Evolutionary conservation across 2,329 filamentous ascomycete species (phyloP), one percentile per base, ranked within the genome.

Genomic region (Thermoascus crustaceus): DNA sequence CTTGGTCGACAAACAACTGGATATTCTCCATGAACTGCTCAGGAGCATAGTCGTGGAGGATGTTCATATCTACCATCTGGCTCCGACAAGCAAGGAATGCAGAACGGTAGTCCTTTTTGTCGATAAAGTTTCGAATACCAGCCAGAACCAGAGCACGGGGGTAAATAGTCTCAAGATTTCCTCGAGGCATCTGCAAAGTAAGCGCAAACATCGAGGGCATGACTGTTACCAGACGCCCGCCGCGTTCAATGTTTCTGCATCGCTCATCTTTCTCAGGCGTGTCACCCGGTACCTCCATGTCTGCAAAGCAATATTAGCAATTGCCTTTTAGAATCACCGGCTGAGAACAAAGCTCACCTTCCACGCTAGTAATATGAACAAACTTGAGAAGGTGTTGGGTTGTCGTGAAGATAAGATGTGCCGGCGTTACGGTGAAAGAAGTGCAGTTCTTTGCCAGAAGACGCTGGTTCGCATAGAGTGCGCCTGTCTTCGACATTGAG

Each of bases 1-100:
- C 71, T 57, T 98, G 88, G 11, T 86, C 78, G 20, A 96, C 69
- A 52, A 98, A 94, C 1, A 84, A 60, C 0, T 72, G 69, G 7
- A 94, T 75, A 45, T 80, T 84, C 3, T 72, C 66, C 56, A 95
- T 72, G 55, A 98, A 95, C 47, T 93, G 84, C 23, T 79, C 72
- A 0, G 89, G 86, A n/a, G 79, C 78, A 61, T 96, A 85, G 53
- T 98, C 91, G 53, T 94, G 89, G 2, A 98, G 68, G 42, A 98
- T 89, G 53, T 98, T 98, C 82, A 96, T 88, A 53, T 98, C 91
- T 1, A 98, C 91, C 47, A 93, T 78, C 57, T 98, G 93, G 14
- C 80, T 89, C 33, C 91, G 79, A 56, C 91, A 96, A 43, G 86
- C 81, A 14, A 83, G 68, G 55, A 95, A 98, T 0, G 91, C 91